Base-by-base conservation (phyloP, 208 protist genomes). In the Crithidia mellificae region DNA sequence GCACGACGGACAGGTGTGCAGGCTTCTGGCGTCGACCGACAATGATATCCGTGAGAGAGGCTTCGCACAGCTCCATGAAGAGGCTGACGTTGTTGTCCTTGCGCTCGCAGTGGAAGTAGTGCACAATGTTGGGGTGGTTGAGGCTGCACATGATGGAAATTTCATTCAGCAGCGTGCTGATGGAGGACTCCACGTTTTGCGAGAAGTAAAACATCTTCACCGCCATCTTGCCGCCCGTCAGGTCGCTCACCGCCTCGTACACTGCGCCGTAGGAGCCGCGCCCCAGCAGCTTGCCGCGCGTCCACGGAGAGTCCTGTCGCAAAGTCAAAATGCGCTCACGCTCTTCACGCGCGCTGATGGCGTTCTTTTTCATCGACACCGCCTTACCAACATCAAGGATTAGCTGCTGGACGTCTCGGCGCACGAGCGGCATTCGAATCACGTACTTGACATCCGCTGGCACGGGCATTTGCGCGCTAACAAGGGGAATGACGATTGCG, bases 141-240 rank as follows among this genome's bases (percentile, higher is more conserved):
- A 96, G 79, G 34, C 86, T 94, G 63, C 88, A 92, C 93, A 97
- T 96, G 52, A 97, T 96, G 51, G 88, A 81, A 43, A 96, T 91
- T 66, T 96, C 91, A 62, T 93, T 95, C 46, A 96, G 75, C 63
- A 96, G 56, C 53, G 87, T 80, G 46, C 76, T 93, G 58, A 92
- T 94, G 38, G 83, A 90, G 30, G 80, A 81, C 64, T 93, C 84
- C 25, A 78, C 55, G 64, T 92, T 77, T 9, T 80, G 72, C 11
- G 68, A 73, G 47, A 97, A 95, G 72, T 93, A 93, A 75, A 97
- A 95, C 84, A 93, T 91, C 69, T 97, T 97, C 30, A 97, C 92
- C 7, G 92, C 92, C 92, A 97, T 97, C 68, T 92, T 95, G 32
- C 92, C 92, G 11, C 92, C 92, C 17, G 92, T 97, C 39, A 97